phyloP scores from a whole-genome alignment of 1,284 basidiomycete genomes.

The Schizophyllum amplum region DNA sequence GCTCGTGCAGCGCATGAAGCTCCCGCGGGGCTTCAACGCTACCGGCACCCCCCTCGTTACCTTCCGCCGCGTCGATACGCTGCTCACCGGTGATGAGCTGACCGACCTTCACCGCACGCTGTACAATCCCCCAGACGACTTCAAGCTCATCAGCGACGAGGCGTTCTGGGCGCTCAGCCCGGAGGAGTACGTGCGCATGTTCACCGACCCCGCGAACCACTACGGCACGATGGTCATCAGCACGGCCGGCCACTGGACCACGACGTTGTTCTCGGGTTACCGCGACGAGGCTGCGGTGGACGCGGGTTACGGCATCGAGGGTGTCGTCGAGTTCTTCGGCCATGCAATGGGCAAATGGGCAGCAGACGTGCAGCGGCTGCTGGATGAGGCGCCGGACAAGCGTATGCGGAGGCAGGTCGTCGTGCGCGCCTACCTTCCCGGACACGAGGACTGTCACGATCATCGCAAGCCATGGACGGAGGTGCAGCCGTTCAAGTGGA shows the following conservation, averaged over 20 bases:
- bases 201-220: conserved; percentile 40
- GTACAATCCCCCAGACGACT: conserved; percentile 18
- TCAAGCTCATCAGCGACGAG: conserved; percentile 47
- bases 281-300: conserved; percentile 24
- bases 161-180: conserved; percentile 43
- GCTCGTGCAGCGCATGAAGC: conserved; percentile 29
- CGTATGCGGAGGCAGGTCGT: conserved; percentile 37
- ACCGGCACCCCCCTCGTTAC: conserved; percentile 49
- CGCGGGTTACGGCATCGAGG: conserved; percentile 37
- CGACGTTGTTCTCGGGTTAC: conserved; percentile 42
- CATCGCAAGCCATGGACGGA: conserved; percentile 33
- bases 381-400: conserved; percentile 18
- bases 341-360: conserved; percentile 49
- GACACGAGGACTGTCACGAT: conserved; percentile 55
- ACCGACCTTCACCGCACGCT: conserved; percentile 32
- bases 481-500: conserved; percentile 32
- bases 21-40: conserved; percentile 47
- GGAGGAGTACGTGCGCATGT: conserved; percentile 40
- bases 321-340: conserved; percentile 45
- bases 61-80: conserved; percentile 55
- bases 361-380: conserved; percentile 33
- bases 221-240: conserved; percentile 53
- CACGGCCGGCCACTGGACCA: conserved; percentile 64
- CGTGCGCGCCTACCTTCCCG: conserved; percentile 53
- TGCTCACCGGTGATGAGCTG: conserved; percentile 44